Evolutionary conservation across 2,329 filamentous ascomycete species (phyloP).

Genomic region (Apiospora malaysiana): DNA sequence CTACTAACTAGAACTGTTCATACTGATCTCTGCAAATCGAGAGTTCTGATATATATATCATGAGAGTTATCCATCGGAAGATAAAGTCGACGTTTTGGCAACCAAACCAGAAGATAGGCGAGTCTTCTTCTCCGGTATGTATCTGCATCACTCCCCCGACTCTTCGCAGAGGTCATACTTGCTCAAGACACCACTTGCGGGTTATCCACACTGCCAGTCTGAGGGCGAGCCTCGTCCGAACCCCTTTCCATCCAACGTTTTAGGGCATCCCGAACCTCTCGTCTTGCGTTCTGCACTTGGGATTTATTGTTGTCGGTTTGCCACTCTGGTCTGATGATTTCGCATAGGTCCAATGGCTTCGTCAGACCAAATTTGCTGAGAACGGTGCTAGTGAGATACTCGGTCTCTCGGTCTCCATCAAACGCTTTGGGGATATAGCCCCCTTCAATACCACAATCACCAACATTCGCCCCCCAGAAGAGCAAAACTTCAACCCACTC

Average conservation of each 20-base stretch:
- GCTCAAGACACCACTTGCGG: background rate
- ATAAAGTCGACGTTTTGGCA: background rate
- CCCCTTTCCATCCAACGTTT: background rate
- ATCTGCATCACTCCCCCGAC: background rate
- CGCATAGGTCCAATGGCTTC: background rate
- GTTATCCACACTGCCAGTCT: background rate
- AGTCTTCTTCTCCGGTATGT: background rate
- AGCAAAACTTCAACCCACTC: conserved; percentile 31
- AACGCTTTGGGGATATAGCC: conserved; percentile 18
- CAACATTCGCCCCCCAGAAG: background rate
- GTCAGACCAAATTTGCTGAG: background rate
- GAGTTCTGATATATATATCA: background rate
- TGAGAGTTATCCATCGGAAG: background rate
- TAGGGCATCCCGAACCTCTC: background rate
- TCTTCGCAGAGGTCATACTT: background rate
- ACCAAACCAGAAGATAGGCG: background rate
- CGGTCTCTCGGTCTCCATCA: background rate
- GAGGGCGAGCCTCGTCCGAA: background rate
- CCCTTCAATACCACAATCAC: conserved; percentile 23
- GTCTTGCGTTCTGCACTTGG: background rate
- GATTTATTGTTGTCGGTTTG: background rate
- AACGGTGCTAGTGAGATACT: background rate
- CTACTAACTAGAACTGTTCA: background rate
- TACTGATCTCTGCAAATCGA: background rate
- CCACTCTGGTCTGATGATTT: background rate